These are phyloP conservation scores for Apiospora sp. DNA, from an alignment of 2,329 filamentous ascomycete genomes.

Conservation along the genomic window DNA sequence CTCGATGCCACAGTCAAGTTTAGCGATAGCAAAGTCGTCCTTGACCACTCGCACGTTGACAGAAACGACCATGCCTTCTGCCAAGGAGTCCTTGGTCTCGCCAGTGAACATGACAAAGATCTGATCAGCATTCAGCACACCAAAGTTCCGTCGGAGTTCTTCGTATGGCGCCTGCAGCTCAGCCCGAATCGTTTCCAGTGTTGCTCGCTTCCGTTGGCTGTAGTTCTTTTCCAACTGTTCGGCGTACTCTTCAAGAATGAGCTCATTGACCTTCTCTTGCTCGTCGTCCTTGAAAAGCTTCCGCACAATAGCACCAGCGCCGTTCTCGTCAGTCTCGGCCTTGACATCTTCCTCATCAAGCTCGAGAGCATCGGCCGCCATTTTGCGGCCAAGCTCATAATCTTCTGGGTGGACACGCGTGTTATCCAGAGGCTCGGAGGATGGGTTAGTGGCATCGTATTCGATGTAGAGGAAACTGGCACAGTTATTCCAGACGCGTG, in stretches of 20 bases:
- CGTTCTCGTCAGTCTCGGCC: constrained; percentile 89
- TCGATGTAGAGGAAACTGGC: constrained; percentile 93
- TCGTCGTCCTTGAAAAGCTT: constrained; percentile 95
- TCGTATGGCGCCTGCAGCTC: constrained; percentile 94
- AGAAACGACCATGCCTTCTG: constrained; percentile 90
- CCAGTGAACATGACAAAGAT: constrained; percentile 97
- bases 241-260: constrained; percentile 96
- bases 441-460: constrained; percentile 81
- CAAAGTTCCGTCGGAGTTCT: constrained; percentile 85
- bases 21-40: constrained; percentile 91
- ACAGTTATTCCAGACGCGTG: constrained; percentile 94
- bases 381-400: constrained; percentile 97
- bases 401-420: constrained; percentile 98
- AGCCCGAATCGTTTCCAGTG: constrained; percentile 92
- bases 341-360: constrained; percentile 98
- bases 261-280: constrained; percentile 93
- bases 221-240: constrained; percentile 94
- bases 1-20: constrained; percentile 93
- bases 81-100: constrained; percentile 84
- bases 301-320: constrained; percentile 87
- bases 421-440: constrained; percentile 92
- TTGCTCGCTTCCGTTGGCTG: constrained; percentile 93
- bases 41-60: constrained; percentile 89
- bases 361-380: constrained; percentile 96
- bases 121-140: constrained; percentile 73